Percentiles rank a stretch among this genome's conserved stretches.
Conservation (phyloP, 495 filamentous ascomycete species). For the Aspergillus indologenus region DNA sequence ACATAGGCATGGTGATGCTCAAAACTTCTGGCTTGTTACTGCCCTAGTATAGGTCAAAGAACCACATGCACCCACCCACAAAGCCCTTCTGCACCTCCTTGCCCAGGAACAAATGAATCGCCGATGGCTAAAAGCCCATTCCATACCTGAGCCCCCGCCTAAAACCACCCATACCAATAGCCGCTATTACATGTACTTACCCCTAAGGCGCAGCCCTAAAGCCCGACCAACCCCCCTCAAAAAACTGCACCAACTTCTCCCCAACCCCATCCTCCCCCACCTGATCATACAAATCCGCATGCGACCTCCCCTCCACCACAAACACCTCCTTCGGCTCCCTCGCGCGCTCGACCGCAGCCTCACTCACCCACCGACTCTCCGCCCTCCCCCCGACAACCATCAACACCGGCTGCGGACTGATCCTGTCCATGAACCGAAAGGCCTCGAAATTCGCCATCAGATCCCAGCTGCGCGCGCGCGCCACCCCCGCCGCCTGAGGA, state of each 20-base stretch:
- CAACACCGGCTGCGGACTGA: slow-evolving; percentile 33
- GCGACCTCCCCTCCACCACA: slow-evolving; percentile 29
- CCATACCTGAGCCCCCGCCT: too few species aligned
- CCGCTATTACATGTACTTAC: too few species aligned
- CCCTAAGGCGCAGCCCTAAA: too few species aligned
- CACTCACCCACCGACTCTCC: slow-evolving; percentile 28
- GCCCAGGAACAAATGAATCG: too few species aligned
- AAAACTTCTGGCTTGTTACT: too few species aligned
- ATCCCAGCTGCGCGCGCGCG: slow-evolving; percentile 23
- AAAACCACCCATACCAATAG: too few species aligned
- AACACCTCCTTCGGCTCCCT: slow-evolving; percentile 39
- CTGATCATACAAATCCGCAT: slow-evolving; percentile 40
- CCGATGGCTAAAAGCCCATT: too few species aligned
- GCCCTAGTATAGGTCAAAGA: too few species aligned
- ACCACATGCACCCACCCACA: too few species aligned
- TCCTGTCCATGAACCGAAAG: slow-evolving; percentile 27
- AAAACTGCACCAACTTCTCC: slow-evolving; percentile 35
- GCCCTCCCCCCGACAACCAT: slow-evolving; percentile 38
- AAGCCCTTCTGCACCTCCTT: too few species aligned
- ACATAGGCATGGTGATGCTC: too few species aligned
- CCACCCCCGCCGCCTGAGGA: slow-evolving; percentile 14
- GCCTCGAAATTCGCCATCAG: slow-evolving; percentile 32
- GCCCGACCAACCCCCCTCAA: slow-evolving; percentile 20
- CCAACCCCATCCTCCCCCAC: slow-evolving; percentile 20
- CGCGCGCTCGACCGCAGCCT: slow-evolving; percentile 27